Conservation (phyloP, 2,329 filamentous ascomycete species). For the Exserohilum turcica region DNA sequence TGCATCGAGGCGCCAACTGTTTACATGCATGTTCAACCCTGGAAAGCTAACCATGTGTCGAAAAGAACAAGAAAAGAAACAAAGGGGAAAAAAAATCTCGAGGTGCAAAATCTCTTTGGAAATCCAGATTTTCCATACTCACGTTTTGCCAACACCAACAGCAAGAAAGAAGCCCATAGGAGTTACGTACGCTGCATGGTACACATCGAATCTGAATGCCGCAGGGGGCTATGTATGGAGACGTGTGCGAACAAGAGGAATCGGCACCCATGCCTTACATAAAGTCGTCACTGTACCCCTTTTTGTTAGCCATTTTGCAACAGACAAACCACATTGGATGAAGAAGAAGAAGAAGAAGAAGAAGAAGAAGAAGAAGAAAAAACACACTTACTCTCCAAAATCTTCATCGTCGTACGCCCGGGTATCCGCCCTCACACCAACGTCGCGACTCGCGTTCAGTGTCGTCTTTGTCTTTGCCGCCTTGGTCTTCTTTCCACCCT, state of each 20-base stretch:
- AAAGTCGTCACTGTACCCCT: conserved; percentile 42
- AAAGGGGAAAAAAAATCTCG: too few relatives aligned
- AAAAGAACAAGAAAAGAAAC: neutral
- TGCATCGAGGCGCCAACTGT: neutral
- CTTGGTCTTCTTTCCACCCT: conserved; percentile 96
- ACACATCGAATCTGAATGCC: neutral
- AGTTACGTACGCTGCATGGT: neutral
- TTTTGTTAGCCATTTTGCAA: conserved; percentile 23
- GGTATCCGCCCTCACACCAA: conserved; percentile 67
- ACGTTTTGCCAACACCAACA: neutral
- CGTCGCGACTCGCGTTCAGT: conserved; percentile 69
- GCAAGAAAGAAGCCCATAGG: neutral
- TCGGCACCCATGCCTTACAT: conserved; percentile 40
- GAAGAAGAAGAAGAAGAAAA: too few relatives aligned
- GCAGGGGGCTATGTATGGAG: neutral
- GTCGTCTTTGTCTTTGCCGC: conserved; percentile 93
- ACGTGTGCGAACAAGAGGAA: neutral
- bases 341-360: too few relatives aligned
- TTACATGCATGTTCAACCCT: neutral
- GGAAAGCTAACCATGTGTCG: neutral
- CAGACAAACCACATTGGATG: neutral
- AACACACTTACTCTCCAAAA: conserved; percentile 78
- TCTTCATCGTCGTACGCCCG: conserved; percentile 80
- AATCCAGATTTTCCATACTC: neutral
- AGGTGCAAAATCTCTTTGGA: neutral